Evolutionary conservation across 2,329 filamentous ascomycete genomes (phyloP).

Genomic region (Pyrenophora graminea): DNA sequence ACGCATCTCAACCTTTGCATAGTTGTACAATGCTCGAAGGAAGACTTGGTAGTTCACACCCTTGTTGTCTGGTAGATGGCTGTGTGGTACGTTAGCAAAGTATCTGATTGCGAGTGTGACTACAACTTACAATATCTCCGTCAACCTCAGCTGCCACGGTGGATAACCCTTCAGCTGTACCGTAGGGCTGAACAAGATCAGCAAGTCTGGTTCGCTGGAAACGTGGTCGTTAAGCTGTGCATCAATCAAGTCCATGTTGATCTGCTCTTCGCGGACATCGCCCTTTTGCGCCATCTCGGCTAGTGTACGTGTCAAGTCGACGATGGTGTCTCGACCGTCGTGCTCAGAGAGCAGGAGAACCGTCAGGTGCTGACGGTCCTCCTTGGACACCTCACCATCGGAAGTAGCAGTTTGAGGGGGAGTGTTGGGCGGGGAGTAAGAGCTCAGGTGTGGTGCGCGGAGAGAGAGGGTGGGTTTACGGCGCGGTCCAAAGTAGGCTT

Average conservation of each 20-base stretch:
- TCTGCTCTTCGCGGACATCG: slow-evolving; percentile 80
- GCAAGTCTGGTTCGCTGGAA: slow-evolving; percentile 85
- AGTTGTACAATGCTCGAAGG: slow-evolving; percentile 80
- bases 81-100: slow-evolving; percentile 23
- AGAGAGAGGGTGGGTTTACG: slow-evolving; percentile 71
- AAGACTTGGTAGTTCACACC: slow-evolving; percentile 95
- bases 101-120: neutral
- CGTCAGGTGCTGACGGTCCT: slow-evolving; percentile 52
- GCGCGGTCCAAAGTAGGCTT: slow-evolving; percentile 79
- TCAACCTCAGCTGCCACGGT: slow-evolving; percentile 92
- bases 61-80: slow-evolving; percentile 69
- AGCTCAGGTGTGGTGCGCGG: slow-evolving; percentile 70
- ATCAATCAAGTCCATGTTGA: slow-evolving; percentile 84
- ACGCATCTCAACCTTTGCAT: slow-evolving; percentile 84
- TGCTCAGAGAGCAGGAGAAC: slow-evolving; percentile 83
- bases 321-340: slow-evolving; percentile 89
- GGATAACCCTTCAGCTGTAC: slow-evolving; percentile 90
- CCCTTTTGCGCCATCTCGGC: slow-evolving; percentile 91
- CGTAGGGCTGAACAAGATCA: slow-evolving; percentile 83
- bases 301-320: slow-evolving; percentile 92
- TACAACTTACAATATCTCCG: slow-evolving; percentile 78
- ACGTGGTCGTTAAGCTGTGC: slow-evolving; percentile 79
- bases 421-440: slow-evolving; percentile 56
- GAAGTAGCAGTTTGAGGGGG: slow-evolving; percentile 41
- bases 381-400: slow-evolving; percentile 44